phyloP scores from a whole-genome alignment of 768 basidiomycete genomes.

The Suillus cothurnatus region DNA sequence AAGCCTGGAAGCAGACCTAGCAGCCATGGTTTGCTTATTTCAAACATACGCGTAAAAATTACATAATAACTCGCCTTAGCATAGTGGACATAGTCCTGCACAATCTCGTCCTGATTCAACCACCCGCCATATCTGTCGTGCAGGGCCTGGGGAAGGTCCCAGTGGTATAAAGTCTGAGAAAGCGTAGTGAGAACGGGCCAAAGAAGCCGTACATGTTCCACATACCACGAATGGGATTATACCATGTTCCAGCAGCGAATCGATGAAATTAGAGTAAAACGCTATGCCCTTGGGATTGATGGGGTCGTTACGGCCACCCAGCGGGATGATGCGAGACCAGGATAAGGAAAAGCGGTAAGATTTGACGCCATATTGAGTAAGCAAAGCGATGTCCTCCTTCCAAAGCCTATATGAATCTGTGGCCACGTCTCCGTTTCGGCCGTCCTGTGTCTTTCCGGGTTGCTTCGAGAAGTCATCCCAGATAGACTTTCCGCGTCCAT shows the following conservation, averaged over 20 bases:
- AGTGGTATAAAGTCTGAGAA: conserved; percentile 67
- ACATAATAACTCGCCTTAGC: conserved; percentile 42
- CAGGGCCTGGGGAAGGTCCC: conserved; percentile 78
- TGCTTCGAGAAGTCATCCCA: conserved; percentile 73
- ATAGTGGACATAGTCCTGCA: conserved; percentile 66
- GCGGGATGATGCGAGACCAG: conserved; percentile 76
- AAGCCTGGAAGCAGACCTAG: conserved; percentile 71
- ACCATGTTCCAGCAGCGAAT: conserved; percentile 60
- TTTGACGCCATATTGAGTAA: conserved; percentile 66
- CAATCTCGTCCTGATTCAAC: conserved; percentile 70
- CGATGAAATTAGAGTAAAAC: conserved; percentile 71
- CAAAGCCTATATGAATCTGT: conserved; percentile 72
- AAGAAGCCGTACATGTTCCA: conserved; percentile 14
- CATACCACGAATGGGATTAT: conserved; percentile 71
- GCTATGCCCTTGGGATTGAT: conserved; percentile 69
- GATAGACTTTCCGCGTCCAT: conserved; percentile 67
- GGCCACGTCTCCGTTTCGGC: conserved; percentile 66
- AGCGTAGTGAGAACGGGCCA: conserved; percentile 1
- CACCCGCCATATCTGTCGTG: conserved; percentile 77
- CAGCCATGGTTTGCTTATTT: not conserved
- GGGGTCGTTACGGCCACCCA: conserved; percentile 72
- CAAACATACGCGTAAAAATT: conserved; percentile 9
- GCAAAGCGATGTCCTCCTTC: conserved; percentile 65
- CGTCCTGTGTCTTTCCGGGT: conserved; percentile 72
- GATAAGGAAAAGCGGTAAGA: conserved; percentile 77